These are phyloP conservation scores for Melanogaster broomeanus DNA, from an alignment of 768 basidiomycete species.

Conservation along the genomic window DNA sequence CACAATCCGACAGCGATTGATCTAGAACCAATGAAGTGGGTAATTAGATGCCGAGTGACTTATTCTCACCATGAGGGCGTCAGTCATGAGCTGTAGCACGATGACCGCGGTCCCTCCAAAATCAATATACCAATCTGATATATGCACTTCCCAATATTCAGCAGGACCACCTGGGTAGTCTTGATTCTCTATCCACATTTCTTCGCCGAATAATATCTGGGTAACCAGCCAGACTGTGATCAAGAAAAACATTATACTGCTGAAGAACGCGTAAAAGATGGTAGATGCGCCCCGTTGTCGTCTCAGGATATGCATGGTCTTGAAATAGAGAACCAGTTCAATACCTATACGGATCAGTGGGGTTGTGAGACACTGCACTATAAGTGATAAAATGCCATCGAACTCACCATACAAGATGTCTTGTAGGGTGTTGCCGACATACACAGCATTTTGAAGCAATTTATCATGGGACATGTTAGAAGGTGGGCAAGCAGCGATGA, in stretches of 20 bases:
- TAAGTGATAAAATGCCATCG: no score
- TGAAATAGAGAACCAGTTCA: constrained; percentile 26
- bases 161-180: constrained; percentile 36
- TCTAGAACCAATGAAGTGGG: constrained; percentile 23
- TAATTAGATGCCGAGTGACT: neutral
- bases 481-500: no score
- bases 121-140: no score
- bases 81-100: constrained; percentile 39
- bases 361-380: no score
- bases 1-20: constrained; percentile 43
- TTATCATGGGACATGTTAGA: no score
- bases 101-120: no score
- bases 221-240: no score
- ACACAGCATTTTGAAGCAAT: no score
- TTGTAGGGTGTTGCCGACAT: no score
- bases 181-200: constrained; percentile 37
- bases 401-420: constrained; percentile 26
- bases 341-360: constrained; percentile 11
- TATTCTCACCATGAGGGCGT: constrained; percentile 39
- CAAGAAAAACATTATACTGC: no score
- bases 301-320: constrained; percentile 19
- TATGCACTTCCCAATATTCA: constrained; percentile 31
- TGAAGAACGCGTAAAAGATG: constrained; percentile 21
- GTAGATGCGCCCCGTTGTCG: constrained; percentile 1
- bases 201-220: no score